A percentile compares a stretch with the other conserved stretches of the same genome.
Evolutionary conservation across 345 rosid genomes (phyloP).

Genomic region (Acer yangbiense): DNA sequence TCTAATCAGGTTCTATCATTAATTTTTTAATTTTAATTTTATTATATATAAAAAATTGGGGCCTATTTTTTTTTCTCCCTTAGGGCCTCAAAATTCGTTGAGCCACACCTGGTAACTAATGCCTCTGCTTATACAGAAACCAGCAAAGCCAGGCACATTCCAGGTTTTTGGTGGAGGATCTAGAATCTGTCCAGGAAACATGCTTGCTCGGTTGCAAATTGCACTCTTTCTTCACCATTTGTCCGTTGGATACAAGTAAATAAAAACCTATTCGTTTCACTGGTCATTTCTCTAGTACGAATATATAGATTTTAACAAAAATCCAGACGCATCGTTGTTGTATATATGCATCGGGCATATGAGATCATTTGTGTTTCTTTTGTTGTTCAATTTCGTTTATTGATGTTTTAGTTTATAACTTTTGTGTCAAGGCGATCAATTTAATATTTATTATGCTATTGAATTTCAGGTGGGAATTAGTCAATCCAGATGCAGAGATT

Average conservation of each 20-base stretch:
- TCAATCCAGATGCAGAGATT: slow-evolving; percentile 31
- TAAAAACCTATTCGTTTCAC: not conserved
- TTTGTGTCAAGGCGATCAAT: not conserved
- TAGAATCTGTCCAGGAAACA: slow-evolving; percentile 47
- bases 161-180: slow-evolving; percentile 43
- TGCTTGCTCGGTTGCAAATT: slow-evolving; percentile 42
- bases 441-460: not conserved
- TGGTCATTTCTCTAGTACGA: too few relatives aligned
- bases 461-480: slow-evolving; percentile 41
- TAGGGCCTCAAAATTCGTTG: too few relatives aligned
- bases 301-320: too few relatives aligned
- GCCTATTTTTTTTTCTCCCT: too few relatives aligned
- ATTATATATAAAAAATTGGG: too few relatives aligned
- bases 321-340: too few relatives aligned
- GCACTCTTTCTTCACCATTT: slow-evolving; percentile 47
- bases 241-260: slow-evolving; percentile 49
- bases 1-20: too few relatives aligned
- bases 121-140: slow-evolving; percentile 21
- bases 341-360: not conserved
- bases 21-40: too few relatives aligned
- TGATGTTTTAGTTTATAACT: not conserved
- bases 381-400: not conserved
- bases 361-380: not conserved
- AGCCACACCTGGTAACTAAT: too few relatives aligned
- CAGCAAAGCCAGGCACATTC: slow-evolving; percentile 30